These are phyloP conservation scores for Kickxella alabastrina DNA, from an alignment of 192 early-diverging fungal species.

Conservation along the genomic window DNA sequence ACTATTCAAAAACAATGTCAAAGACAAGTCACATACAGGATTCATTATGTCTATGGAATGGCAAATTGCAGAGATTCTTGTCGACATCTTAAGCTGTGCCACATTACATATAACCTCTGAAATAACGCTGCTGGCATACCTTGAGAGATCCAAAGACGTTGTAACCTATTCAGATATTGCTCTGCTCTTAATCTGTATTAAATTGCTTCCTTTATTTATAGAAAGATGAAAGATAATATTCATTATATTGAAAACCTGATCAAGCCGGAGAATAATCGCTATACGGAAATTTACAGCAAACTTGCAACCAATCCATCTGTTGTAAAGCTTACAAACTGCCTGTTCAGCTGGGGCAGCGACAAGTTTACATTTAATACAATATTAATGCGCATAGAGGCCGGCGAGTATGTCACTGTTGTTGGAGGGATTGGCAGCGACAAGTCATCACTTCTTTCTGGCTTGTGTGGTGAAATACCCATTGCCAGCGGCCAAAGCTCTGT, in stretches of 20 bases:
- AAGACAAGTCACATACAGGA: neutral
- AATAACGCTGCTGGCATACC: neutral
- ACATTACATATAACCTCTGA: neutral
- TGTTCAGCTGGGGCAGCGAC: conserved; percentile 24
- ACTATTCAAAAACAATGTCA: conserved; percentile 14
- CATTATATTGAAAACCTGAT: conserved; percentile 3
- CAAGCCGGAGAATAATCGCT: too few relatives aligned
- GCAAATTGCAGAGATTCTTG: neutral
- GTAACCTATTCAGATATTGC: neutral
- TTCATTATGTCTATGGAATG: neutral
- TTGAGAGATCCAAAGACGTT: neutral
- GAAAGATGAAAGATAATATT: neutral
- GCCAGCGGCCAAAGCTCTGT: conserved; percentile 60
- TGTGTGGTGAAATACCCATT: conserved; percentile 76
- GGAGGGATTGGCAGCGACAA: conserved; percentile 61
- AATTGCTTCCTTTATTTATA: neutral
- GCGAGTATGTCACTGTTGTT: conserved; percentile 44
- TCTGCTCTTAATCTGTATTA: neutral
- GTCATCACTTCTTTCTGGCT: conserved; percentile 55
- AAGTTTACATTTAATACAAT: conserved; percentile 14
- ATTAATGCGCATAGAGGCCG: conserved; percentile 8
- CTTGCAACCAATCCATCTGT: neutral
- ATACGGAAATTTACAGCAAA: too few relatives aligned
- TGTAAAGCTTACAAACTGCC: conserved; percentile 6
- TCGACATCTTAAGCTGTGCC: neutral